These are phyloP conservation scores for Rhizopogon vinicolor DNA, from an alignment of 768 basidiomycete genomes.

Conservation along the genomic window DNA sequence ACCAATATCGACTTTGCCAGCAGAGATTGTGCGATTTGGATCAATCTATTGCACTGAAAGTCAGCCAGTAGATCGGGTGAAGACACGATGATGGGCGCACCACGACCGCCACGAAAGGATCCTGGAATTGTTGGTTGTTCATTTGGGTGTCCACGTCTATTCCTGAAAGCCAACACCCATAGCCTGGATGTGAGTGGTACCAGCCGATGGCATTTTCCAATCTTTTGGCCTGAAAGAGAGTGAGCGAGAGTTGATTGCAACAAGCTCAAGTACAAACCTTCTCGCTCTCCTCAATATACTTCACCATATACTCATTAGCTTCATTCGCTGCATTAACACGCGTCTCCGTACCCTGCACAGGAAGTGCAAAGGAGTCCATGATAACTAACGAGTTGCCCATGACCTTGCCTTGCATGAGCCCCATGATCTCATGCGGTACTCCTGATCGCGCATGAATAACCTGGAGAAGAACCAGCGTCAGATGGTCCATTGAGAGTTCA, in stretches of 20 bases:
- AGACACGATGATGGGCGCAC: slow-evolving; percentile 40
- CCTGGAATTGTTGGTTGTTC: slow-evolving; percentile 91
- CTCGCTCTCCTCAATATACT: slow-evolving; percentile 78
- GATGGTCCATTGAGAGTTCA: background rate
- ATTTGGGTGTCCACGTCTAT: slow-evolving; percentile 98
- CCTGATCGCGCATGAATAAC: slow-evolving; percentile 98
- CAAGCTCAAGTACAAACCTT: slow-evolving; percentile 41
- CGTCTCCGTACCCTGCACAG: slow-evolving; percentile 97
- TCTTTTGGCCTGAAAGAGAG: slow-evolving; percentile 60
- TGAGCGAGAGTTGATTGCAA: background rate
- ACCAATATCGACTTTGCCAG: slow-evolving; percentile 98
- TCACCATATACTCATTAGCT: slow-evolving; percentile 98
- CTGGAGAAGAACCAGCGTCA: slow-evolving; percentile 40
- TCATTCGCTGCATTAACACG: slow-evolving; percentile 95
- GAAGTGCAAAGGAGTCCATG: slow-evolving; percentile 95
- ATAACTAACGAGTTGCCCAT: slow-evolving; percentile 74
- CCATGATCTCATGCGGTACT: slow-evolving; percentile 98
- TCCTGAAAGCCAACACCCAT: slow-evolving; percentile 98
- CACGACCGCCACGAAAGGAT: slow-evolving; percentile 96
- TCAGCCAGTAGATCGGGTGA: background rate
- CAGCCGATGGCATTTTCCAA: slow-evolving; percentile 90
- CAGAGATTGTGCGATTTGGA: slow-evolving; percentile 96
- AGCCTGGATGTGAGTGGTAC: slow-evolving; percentile 99
- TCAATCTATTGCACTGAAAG: slow-evolving; percentile 61
- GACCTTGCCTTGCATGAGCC: slow-evolving; percentile 97